Evolutionary conservation across 805 yeast genomes (phyloP).

Genomic region (Sungouiella blattae): DNA sequence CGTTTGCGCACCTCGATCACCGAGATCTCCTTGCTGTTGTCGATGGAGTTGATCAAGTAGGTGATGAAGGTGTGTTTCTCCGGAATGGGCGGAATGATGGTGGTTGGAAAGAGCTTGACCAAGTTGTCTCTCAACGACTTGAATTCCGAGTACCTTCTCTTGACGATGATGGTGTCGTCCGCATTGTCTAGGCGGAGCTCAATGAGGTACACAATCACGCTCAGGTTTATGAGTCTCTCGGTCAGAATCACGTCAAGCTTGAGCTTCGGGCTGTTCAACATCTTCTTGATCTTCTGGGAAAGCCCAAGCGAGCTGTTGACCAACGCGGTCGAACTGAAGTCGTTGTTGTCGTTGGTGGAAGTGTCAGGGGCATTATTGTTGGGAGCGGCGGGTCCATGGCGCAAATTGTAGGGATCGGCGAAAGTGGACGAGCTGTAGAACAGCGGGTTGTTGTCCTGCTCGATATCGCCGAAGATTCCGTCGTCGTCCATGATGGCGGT

Average conservation of each 20-base stretch:
- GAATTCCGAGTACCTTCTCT: slow-evolving; percentile 42
- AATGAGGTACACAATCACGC: slow-evolving; percentile 38
- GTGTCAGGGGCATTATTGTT: not conserved
- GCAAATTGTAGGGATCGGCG: slow-evolving; percentile 19
- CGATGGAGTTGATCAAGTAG: slow-evolving; percentile 38
- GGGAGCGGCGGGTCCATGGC: not conserved
- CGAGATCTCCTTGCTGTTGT: slow-evolving; percentile 30
- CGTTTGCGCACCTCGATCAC: slow-evolving; percentile 49
- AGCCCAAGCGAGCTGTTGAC: slow-evolving; percentile 17
- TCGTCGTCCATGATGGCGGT: slow-evolving; percentile 11
- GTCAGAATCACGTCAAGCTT: slow-evolving; percentile 30
- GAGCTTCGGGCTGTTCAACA: slow-evolving; percentile 26
- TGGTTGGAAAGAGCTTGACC: slow-evolving; percentile 36
- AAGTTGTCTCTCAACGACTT: slow-evolving; percentile 39
- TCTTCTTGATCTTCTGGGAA: slow-evolving; percentile 21
- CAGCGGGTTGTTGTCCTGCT: slow-evolving; percentile 45
- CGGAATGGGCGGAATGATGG: slow-evolving; percentile 42
- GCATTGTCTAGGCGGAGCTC: slow-evolving; percentile 16
- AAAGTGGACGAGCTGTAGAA: slow-evolving; percentile 31
- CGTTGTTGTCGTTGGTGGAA: not conserved
- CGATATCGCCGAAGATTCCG: slow-evolving; percentile 35
- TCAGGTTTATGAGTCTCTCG: slow-evolving; percentile 33
- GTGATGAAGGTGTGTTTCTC: slow-evolving; percentile 46
- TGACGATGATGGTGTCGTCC: slow-evolving; percentile 31
- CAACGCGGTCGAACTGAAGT: slow-evolving; percentile 12